A percentile compares a stretch with the other conserved stretches of the same genome.
Conservation (phyloP, 2,329 filamentous ascomycete genomes). For the Capronia epimyces region DNA sequence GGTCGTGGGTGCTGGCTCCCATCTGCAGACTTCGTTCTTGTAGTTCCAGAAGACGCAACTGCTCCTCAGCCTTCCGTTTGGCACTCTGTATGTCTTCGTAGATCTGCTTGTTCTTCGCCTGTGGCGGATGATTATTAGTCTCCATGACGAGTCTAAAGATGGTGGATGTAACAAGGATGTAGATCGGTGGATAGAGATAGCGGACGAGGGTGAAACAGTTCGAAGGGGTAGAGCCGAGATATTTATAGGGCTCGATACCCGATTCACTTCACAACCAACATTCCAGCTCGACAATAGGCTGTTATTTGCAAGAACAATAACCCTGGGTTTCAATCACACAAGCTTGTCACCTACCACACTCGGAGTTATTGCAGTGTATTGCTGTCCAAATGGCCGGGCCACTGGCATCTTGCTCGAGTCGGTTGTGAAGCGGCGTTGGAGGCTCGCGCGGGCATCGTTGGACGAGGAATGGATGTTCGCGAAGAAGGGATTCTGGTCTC, state of each 20-base stretch:
- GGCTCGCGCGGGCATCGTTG: conserved; percentile 66
- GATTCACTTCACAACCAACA: conserved; percentile 12
- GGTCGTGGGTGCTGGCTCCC: conserved; percentile 68
- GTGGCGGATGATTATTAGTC: conserved; percentile 39
- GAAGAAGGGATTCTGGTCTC: conserved; percentile 60
- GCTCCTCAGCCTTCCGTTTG: conserved; percentile 80
- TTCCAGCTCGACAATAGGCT: conserved; percentile 7
- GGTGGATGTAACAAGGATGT: neutral
- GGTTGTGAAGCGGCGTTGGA: conserved; percentile 90
- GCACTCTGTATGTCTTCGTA: conserved; percentile 88
- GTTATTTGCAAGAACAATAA: conserved; percentile 7
- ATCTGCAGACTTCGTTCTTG: conserved; percentile 56
- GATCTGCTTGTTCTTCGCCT: conserved; percentile 89
- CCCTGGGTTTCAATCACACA: conserved; percentile 15
- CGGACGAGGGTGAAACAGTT: neutral
- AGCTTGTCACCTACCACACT: conserved; percentile 27
- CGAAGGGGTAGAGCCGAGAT: neutral
- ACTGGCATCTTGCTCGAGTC: conserved; percentile 77
- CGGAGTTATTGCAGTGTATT: conserved; percentile 29
- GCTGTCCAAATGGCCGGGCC: conserved; percentile 28
- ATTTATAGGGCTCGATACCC: conserved; percentile 2
- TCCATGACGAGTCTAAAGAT: conserved; percentile 37
- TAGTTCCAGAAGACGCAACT: conserved; percentile 78
- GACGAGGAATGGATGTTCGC: conserved; percentile 49
- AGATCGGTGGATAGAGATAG: neutral